Conservation (phyloP, 164 flowering plant genomes). For the Paratinospora sagittata region DNA sequence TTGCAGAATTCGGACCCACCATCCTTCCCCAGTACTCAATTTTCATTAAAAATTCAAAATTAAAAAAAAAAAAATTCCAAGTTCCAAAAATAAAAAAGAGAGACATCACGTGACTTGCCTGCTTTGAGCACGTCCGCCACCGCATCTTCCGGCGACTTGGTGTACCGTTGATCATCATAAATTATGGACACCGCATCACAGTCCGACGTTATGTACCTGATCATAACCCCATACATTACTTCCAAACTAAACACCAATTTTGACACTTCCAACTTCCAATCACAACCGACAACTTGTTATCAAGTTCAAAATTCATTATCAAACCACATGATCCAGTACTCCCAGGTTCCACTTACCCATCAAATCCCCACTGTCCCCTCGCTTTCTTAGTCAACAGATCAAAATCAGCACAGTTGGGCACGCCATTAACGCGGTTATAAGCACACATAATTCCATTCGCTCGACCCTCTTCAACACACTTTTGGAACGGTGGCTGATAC, state of each 20-base stretch:
- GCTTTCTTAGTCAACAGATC: constrained; percentile 61
- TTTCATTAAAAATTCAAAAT: background rate
- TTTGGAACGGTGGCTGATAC: constrained; percentile 81
- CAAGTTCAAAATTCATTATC: background rate
- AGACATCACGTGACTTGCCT: constrained; percentile 32
- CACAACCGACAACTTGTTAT: no score
- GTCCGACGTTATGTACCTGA: constrained; percentile 88
- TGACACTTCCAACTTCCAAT: background rate
- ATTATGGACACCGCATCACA: constrained; percentile 80
- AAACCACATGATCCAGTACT: background rate
- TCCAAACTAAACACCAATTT: no score
- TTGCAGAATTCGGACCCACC: background rate
- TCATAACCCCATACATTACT: background rate
- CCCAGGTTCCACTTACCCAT: constrained; percentile 41
- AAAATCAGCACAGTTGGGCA: constrained; percentile 76
- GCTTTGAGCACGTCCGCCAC: constrained; percentile 76
- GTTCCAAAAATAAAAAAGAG: no score
- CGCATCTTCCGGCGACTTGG: constrained; percentile 81
- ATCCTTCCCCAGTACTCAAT: background rate
- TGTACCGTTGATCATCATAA: constrained; percentile 48
- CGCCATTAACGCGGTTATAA: constrained; percentile 80
- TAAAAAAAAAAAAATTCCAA: background rate
- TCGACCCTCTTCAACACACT: constrained; percentile 55
- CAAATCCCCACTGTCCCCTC: constrained; percentile 58
- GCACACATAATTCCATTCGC: constrained; percentile 94